Percentiles rank a stretch among this genome's conserved stretches.
Evolutionary conservation across 2,329 filamentous ascomycete species (phyloP).

Genomic region (Fusarium tricinctum): DNA sequence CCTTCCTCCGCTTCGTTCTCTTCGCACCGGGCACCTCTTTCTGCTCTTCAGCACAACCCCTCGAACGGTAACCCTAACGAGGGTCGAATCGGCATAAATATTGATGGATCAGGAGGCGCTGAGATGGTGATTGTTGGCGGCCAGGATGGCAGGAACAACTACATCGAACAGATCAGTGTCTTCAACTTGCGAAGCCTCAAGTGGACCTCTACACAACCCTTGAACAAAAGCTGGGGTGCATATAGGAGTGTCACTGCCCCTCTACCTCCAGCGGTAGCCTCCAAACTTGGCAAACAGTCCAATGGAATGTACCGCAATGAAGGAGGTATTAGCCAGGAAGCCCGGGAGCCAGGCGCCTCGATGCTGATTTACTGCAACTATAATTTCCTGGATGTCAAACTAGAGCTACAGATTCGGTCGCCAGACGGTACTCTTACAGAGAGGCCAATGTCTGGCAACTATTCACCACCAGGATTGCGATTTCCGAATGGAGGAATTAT

Average conservation of each 20-base stretch:
- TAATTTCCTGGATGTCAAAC: constrained; percentile 96
- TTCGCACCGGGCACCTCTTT: constrained; percentile 84
- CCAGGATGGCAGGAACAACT: constrained; percentile 97
- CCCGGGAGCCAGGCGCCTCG: constrained; percentile 70
- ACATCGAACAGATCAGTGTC: constrained; percentile 98
- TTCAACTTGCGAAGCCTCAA: constrained; percentile 96
- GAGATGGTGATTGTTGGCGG: constrained; percentile 98
- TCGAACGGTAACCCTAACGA: constrained; percentile 86
- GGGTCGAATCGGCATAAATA: constrained; percentile 86
- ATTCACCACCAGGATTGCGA: constrained; percentile 90
- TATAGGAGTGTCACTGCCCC: constrained; percentile 96
- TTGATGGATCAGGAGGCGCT: constrained; percentile 91
- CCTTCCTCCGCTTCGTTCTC: constrained; percentile 90
- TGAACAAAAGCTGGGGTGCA: constrained; percentile 94
- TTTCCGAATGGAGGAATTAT: constrained; percentile 98
- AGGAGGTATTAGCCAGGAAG: constrained; percentile 65
- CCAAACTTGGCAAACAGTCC: constrained; percentile 74
- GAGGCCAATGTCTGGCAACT: constrained; percentile 87
- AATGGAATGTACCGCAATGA: constrained; percentile 60
- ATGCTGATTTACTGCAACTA: constrained; percentile 99
- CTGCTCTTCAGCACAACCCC: constrained; percentile 91
- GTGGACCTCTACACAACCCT: constrained; percentile 90
- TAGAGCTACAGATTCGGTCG: constrained; percentile 90
- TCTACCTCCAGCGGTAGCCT: constrained; percentile 74
- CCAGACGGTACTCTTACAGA: constrained; percentile 88